Evolutionary conservation across 805 yeast genomes (phyloP), one percentile per base, ranked within the genome.

Genomic region (Lachancea sp.): DNA sequence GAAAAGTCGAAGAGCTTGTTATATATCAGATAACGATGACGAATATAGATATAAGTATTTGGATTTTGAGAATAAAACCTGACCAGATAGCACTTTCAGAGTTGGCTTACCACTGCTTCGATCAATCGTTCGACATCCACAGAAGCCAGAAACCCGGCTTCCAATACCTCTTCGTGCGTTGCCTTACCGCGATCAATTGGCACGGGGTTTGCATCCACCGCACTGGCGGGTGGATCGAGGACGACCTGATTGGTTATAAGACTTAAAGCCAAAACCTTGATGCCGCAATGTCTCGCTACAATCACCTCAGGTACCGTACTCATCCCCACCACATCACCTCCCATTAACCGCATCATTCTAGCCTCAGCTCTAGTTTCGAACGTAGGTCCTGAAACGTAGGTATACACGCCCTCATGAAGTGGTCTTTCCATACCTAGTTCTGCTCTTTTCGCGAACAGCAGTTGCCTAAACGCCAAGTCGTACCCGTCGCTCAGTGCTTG

Each of bases 321-420:
- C 98, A 90, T 90, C 3, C 97, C 97, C 2, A 89, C 97, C 0
- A 92, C 84, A 61, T 90, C 97, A 38, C 86, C 96, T 8, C 97
- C 97, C 21, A 83, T 48, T 5, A 65, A 50, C 45, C 78, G 62
- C 34, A 90, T 67, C 70, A 80, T 70, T 42, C 95, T 71, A n/a
- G 82, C 83, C 65, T 90, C 98, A 0, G 97, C 96, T 52, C 96
- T 72, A 2, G 85, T 75, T 66, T 90, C 98, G 62, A 82, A 90
- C 1, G 96, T 85, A 4, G 98, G 97, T 0, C 98, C 98, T 5
- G 94, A 75, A 6, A 81, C 95, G 62, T 75, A 89, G 39, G 74
- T 75, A 56, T 90, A 90, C 1, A 80, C 76, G 26, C 97, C 98
- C 63, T 90, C 97, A 54, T 85, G 84, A 25, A 90, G 72, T 0